phyloP scores from a whole-genome alignment of 306 rosid genomes.

The Psophocarpus tetragonolobus region DNA sequence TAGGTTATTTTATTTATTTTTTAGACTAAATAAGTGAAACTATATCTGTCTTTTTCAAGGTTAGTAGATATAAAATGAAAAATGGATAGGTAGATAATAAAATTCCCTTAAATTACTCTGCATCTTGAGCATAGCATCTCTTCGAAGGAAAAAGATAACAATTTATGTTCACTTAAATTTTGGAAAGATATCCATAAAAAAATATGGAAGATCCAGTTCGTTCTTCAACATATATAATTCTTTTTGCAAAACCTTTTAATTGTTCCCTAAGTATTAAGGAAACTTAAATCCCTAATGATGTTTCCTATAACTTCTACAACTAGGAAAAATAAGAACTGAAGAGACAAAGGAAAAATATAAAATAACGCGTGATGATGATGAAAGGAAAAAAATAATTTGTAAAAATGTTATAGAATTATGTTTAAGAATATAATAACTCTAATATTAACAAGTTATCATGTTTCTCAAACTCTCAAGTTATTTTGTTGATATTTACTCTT shows the following conservation, averaged over 20 bases:
- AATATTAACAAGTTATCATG: no score
- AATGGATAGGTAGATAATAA: no score
- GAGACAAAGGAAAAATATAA: neutral
- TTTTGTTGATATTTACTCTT: no score
- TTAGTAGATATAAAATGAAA: no score
- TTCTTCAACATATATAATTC: neutral
- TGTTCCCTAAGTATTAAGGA: neutral
- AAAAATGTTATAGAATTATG: no score
- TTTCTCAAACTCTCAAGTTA: no score
- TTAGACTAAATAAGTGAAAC: no score
- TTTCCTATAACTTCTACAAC: neutral
- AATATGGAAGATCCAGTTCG: neutral
- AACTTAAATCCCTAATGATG: neutral
- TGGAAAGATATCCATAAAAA: no score
- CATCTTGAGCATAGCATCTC: neutral
- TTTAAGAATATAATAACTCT: neutral
- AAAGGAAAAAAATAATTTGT: neutral
- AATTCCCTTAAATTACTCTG: no score
- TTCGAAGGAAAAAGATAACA: neutral
- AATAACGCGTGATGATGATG: neutral
- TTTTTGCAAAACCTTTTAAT: neutral
- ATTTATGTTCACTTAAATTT: neutral
- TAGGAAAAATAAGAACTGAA: no score
- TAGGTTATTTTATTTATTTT: no score
- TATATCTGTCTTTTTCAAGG: no score